Base-by-base conservation (phyloP, 306 rosid species). In the Mimosa pudica region DNA sequence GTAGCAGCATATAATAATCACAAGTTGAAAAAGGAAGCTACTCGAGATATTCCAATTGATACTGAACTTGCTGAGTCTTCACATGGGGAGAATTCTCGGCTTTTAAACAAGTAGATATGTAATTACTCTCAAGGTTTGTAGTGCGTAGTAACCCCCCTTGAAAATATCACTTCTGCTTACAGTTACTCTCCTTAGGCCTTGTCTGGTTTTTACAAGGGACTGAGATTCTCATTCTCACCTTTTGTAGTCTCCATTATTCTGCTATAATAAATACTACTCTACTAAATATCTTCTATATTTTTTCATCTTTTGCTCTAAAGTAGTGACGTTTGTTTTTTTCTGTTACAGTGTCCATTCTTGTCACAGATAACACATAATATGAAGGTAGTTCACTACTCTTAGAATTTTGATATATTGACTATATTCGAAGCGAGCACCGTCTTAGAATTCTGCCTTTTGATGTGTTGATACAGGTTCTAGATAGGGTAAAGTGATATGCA, bases 1-100 rank as follows among this genome's bases (percentile, higher is more conserved):
- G 98, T 95, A 69, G 99, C 93, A 63, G 97, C 99, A 81, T 95
- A 95, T 82, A 95, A 95, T 74, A 95, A 95, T 85, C 78, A 71
- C 86, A 95, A 95, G 87, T 84, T 95, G 66, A 95, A 84, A 82
- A 91, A 86, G 75, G 99, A 95, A 89, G 87, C 88, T 69, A 80
- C 96, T 30, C 79, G 79, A 75, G 86, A 75, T 66, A 77, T 83
- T 45, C n/a, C 83, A 67, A 16, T 57, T 65, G 89, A 77, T 71
- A 51, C 87, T 8, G 87, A 82, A 81, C 85, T 61, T 75, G 77
- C 76, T 36, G 87, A 93, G 79, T 84, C 90, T 76, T 78, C 75
- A 80, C 71, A 72, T 47, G 68, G 63, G 83, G 86, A 75, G 45
- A 79, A 89, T 70, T 85, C 79, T 77, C 87, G 54, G 80, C 77